Evolutionary conservation across 164 flowering plant genomes (phyloP), one percentile per base, ranked within the genome.

Genomic region (Vitis cinerea): DNA sequence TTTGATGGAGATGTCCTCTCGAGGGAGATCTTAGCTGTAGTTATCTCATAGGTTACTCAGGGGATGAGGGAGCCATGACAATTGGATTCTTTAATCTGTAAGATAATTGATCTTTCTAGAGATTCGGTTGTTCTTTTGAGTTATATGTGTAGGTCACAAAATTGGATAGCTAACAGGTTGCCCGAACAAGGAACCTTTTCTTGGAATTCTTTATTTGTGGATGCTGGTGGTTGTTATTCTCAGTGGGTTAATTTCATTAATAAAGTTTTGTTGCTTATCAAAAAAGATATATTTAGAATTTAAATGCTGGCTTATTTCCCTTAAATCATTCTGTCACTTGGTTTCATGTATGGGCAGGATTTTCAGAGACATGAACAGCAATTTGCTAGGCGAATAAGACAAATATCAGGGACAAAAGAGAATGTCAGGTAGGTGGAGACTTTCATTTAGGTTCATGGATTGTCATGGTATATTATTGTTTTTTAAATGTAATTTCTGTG

Each of bases 401-500:
- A 85, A 69, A 84, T 89, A 57, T 68, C 80, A 31, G 97, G 94
- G 37, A 77, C 81, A 30, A 73, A 65, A 74, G 95, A 90, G 11
- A 85, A 71, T 75, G 84, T 88, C 64, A 87, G 85, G 98, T 91
- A 69, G 75, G 49, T 74, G 52, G 31, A 50, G 72, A 31, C 2
- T 37, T 70, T 56, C 16, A 51, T 50, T 59, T 58, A 63, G 30
- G 44, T 19, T 64, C 51, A 2, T 49, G 7, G 50, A 6, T 16
- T 37, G 10, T 27, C 3, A 12, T 54, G 2, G 49, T 7, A 19
- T 50, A 4, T 59, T 37, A 59, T 27, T 68, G 14, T 54, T 19
- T 48, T 16, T 48, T 37, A 14, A 2, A 52, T 53, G n/a, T 53
- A 14, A 53, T 53, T n/a, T 2, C 13, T n/a, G n/a, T 1, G 0